Evolutionary conservation across 2,329 filamentous ascomycete genomes (phyloP), one percentile per base, ranked within the genome.

Genomic region (Colletotrichum sp.): DNA sequence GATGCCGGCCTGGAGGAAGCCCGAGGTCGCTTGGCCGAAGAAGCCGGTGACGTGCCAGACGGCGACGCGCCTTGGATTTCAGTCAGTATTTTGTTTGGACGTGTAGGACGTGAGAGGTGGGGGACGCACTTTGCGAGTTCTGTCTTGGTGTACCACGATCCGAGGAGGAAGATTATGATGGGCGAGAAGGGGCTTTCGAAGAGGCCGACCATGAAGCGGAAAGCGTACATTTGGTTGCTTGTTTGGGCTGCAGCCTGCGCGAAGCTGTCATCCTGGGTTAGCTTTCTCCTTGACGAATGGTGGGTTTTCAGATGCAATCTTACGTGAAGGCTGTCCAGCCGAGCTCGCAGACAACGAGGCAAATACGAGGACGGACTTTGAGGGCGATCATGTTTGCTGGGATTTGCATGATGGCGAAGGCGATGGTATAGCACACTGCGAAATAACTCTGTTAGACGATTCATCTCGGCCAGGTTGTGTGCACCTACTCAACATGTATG

Each of bases 361-460:
- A 95, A 66, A 93, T 83, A 48, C 89, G 91, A 0, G 93, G 93
- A 4, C 90, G 87, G 71, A 92, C 84, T 10, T 88, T 88, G 80
- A 93, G 93, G 60, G 94, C 88, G 36, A 94, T 84, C 72, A 94
- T 84, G 80, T 95, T 94, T n/a, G 92, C 93, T 32, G 92, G 81
- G 0, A 89, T 87, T 80, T 94, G 92, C 79, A 92, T 93, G 28
- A 93, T 82, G 0, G 92, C 86, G 81, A 95, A 95, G 3, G 91
- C 92, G 65, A 95, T 87, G 84, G 71, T 72, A 24, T 72, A 72
- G 36, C 71, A 72, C 64, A 72, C 71, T 68, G 0, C 2, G 2
- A 7, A 22, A 52, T n/a, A 52, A 52, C 2, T 52, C 44, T 1
- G 44, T 52, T 3, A 52, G 44, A n/a, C 9, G 6, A 22, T 22